Base-by-base conservation (phyloP, 768 basidiomycete genomes). In the Psilocybe tampanensis region DNA sequence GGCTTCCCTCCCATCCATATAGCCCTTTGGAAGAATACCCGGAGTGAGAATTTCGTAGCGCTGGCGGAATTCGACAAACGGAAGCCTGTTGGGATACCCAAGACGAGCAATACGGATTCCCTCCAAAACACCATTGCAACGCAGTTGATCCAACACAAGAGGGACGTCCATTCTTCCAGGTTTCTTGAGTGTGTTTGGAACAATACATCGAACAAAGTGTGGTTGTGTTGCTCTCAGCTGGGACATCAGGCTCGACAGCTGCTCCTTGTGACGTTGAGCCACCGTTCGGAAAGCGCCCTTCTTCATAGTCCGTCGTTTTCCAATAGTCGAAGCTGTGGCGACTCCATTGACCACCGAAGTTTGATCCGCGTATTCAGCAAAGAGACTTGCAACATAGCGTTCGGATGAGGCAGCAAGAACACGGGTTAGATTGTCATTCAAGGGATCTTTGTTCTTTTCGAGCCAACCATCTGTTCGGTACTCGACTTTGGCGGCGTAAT, bases 361-460 rank as follows among this genome's bases (percentile, higher is more conserved):
- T 1, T 74, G 63, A 17, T 92, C 89, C 17, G 75, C 75, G 68
- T 85, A 94, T 58, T 98, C 96, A 7, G 87, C 79, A 71, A 98
- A 99, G 19, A 99, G 82, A 11, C 79, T 71, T 1, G 92, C 86
- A 36, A 98, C 83, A 66, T 92, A 94, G 36, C 83, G 81, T 66
- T 97, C 91, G 2, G 86, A 80, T 4, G 96, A 95, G 8, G 83
- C 79, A 1, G 92, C 87, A 2, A 98, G 80, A 34, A 98, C 88
- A 19, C 93, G 86, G 0, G 94, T 92, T 51, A 98, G 82, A 69
- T 97, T 95, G 71, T 98, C 95, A 68, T 98, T 98, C 56, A 99
- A 76, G 0, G 97, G 97, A 66, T 99, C 97, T 74, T 97, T 97
- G 81, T 99, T 99, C 86, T 98, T 99, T 77, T 96, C 95, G 63